These are phyloP conservation scores for Ambrosia artemisiifolia DNA, from an alignment of 129 eudicot genomes.

Conservation along the genomic window DNA sequence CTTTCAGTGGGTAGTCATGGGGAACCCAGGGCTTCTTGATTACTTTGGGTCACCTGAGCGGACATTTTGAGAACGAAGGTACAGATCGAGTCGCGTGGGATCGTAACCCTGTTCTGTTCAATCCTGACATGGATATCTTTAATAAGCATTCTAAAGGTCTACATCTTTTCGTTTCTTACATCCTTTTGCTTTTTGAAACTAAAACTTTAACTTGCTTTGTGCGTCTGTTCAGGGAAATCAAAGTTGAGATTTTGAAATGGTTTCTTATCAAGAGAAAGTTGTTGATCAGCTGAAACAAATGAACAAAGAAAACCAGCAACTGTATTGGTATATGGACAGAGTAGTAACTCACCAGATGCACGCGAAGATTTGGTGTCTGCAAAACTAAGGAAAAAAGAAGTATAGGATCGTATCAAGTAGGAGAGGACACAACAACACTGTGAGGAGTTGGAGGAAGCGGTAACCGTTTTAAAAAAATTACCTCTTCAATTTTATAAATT, in stretches of 20 bases:
- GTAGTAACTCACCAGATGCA: conserved; percentile 42
- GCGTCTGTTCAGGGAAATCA: conserved; percentile 45
- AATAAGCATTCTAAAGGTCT: conserved; percentile 70
- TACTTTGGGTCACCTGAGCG: conserved; percentile 57
- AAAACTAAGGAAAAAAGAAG: conserved; percentile 48
- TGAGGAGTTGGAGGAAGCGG: conserved; percentile 65
- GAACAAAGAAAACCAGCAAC: conserved; percentile 77
- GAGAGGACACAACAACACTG: conserved; percentile 50
- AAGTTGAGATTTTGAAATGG: conserved; percentile 61
- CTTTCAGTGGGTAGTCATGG: conserved; percentile 94
- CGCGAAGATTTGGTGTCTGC: conserved; percentile 37
- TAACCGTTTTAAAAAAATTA: conserved; percentile 8
- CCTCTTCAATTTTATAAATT: not conserved
- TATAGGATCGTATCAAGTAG: conserved; percentile 46
- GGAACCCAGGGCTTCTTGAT: conserved; percentile 75
- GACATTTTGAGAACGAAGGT: conserved; percentile 51
- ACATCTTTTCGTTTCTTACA: not conserved
- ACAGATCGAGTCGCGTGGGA: conserved; percentile 66
- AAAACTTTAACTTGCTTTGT: not conserved
- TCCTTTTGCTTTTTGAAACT: conserved; percentile 1
- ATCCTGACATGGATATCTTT: conserved; percentile 55
- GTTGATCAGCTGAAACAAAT: conserved; percentile 58
- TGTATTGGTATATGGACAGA: conserved; percentile 42
- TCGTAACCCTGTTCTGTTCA: conserved; percentile 26
- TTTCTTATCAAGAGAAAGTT: conserved; percentile 57